Evolutionary conservation across 148 eudicot species (phyloP), one percentile per base, ranked within the genome.

Genomic region (Chenopodium album): DNA sequence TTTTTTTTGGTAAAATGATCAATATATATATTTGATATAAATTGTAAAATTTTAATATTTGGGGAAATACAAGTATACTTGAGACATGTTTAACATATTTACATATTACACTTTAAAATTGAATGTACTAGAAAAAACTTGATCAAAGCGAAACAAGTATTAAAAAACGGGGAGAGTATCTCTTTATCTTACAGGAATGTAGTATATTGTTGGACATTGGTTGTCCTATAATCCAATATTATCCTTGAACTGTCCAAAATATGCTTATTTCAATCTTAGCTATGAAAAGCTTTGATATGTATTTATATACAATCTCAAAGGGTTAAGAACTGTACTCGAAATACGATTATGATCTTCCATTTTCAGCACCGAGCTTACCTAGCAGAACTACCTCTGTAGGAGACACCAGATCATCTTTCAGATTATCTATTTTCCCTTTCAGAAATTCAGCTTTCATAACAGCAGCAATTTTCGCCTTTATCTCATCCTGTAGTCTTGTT

Each of bases 401-500:
- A 16, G 81, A 52, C 48, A 37, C 75, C 41, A 48, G 41, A 13
- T 77, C 78, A 20, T 19, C 70, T 41, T 20, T 13, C 50, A 79
- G 32, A 29, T 69, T 22, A 26, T 50, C 66, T 14, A n/a, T 75
- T 44, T 50, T 79, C 75, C 65, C 75, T 34, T 70, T 69, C 46
- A 79, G 64, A 69, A 75, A 50, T 32, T 79, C 81, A 52, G 28
- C 81, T 69, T 79, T 62, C 81, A 79, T 79, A 26, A 32, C 81
- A 48, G 81, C 81, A 54, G 34, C 65, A 54, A 79, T 70, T 47
- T 26, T 69, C 52, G 52, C 66, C 81, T 79, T 79, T 50, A 79
- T 69, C 5, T 79, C 75, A 52, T 79, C 66, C 75, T 79, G 75
- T 19, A 79, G 44, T 32, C 41, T 70, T 70, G 70, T 73, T 5